Base-by-base conservation (phyloP, 2,329 filamentous ascomycete species). In the Lasiodiplodia gonubiensis region DNA sequence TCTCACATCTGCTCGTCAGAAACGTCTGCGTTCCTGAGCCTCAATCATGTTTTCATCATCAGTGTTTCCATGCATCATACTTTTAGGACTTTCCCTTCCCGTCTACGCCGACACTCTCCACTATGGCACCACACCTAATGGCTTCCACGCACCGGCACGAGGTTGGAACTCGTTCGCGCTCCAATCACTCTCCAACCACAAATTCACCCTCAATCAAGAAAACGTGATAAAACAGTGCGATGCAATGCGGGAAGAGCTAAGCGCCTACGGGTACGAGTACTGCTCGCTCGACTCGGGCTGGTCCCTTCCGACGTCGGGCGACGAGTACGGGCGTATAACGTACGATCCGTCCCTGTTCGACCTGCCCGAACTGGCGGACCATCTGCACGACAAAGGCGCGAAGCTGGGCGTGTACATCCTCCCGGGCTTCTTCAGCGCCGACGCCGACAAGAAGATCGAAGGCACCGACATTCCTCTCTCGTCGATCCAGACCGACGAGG, bases 201-300 rank as follows among this genome's bases (percentile, higher is more conserved):
- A 35, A 27, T 74, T 71, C 11, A 55, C 64, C 1, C 70, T 73
- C 51, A 69, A 71, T 51, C 71, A 73, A 54, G 65, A 30, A 12
- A 60, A 64, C 23, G 68, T 74, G 6, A 68, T 70, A 25, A 67
- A 64, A 21, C 73, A 75, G 53, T 75, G 73, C 54, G 68, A 70
- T 25, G 61, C 71, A 7, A 57, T 67, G 42, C 23, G 49, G 8
- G 1, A 33, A 5, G 54, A 68, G 23, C 59, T 72, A n/a, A 68
- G 57, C 30, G 66, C 64, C 8, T 66, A 69, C 4, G 70, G 69
- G 6, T 76, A 75, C 39, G 69, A 70, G 53, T 69, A 72, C 48
- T 76, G 75, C 66, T 73, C 72, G 51, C 65, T 76, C 5, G 74
- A 76, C 53, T 70, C 71, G 16, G 74, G 74, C 12, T 76, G 75